A percentile compares a stretch with the other conserved stretches of the same genome.
Evolutionary conservation across 2,329 filamentous ascomycete species (phyloP).

Genomic region (Arthrobotrys musiformis): DNA sequence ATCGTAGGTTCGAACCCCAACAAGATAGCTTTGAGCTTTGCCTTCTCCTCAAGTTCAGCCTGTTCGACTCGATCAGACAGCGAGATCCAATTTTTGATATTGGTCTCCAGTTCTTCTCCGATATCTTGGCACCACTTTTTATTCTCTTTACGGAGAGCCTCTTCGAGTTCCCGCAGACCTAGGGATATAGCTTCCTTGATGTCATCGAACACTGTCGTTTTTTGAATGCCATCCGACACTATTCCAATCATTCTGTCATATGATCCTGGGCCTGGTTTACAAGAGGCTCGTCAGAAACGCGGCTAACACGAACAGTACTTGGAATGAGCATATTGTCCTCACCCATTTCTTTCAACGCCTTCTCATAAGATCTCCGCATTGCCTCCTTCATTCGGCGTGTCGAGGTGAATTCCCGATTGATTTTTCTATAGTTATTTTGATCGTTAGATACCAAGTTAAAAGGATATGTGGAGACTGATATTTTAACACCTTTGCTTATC

Average conservation of each 20-base stretch:
- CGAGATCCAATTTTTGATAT: conserved; percentile 39
- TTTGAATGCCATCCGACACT: conserved; percentile 1
- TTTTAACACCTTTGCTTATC: conserved; percentile 30
- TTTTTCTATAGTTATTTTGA: conserved; percentile 19
- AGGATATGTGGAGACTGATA: too few species aligned
- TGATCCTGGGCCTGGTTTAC: conserved; percentile 1
- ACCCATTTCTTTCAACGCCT: neutral
- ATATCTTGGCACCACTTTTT: conserved; percentile 21
- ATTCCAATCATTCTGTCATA: conserved; percentile 31
- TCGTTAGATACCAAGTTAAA: too few species aligned
- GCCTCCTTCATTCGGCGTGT: neutral
- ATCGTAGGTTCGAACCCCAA: neutral
- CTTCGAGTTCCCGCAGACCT: neutral
- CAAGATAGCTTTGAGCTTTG: conserved; percentile 26
- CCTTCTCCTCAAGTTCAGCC: conserved; percentile 18
- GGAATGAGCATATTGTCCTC: neutral
- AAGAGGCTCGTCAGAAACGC: neutral
- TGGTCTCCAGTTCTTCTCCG: conserved; percentile 38
- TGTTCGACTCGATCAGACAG: conserved; percentile 23
- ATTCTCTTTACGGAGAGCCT: conserved; percentile 2
- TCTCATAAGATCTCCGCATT: neutral
- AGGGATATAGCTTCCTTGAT: conserved; percentile 1
- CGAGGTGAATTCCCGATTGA: conserved; percentile 24
- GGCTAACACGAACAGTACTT: neutral
- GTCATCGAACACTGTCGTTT: neutral